A percentile compares a stretch with the other conserved stretches of the same genome.
Evolutionary conservation across 2,329 filamentous ascomycete species (phyloP).

Genomic region (Fusarium buharicum): DNA sequence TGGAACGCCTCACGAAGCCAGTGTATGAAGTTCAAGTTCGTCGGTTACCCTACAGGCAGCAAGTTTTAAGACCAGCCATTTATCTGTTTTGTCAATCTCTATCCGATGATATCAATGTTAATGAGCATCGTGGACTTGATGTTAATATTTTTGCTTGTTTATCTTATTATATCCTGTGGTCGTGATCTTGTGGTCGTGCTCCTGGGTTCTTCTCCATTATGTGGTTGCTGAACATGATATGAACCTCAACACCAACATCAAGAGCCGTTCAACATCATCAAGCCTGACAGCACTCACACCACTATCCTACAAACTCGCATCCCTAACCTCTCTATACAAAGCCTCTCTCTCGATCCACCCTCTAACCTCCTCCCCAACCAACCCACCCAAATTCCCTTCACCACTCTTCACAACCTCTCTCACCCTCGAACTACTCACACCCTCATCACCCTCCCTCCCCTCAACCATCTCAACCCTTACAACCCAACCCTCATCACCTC

Average conservation of each 20-base stretch:
- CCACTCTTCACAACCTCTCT: slow-evolving; percentile 63
- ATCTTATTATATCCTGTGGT: no score
- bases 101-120: no score
- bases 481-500: slow-evolving; percentile 69
- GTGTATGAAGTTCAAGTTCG: no score
- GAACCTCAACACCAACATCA: background rate
- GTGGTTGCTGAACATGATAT: background rate
- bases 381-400: slow-evolving; percentile 59
- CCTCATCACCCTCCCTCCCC: slow-evolving; percentile 55
- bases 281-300: rapidly evolving
- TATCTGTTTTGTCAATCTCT: no score
- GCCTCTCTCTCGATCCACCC: slow-evolving; percentile 66
- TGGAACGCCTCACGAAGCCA: no score
- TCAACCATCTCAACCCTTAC: slow-evolving; percentile 68
- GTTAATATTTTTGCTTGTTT: no score
- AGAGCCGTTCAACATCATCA: background rate
- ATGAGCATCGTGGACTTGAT: no score
- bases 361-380: slow-evolving; percentile 68
- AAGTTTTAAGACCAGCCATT: no score
- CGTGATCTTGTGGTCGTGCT: no score
- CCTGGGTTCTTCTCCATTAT: background rate
- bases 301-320: slow-evolving; percentile 2
- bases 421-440: slow-evolving; percentile 71
- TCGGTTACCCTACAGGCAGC: no score
- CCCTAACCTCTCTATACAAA: slow-evolving; percentile 61